Evolutionary conservation across 1,139 yeast genomes (phyloP).

Genomic region (Wickerhamomyces sp.): DNA sequence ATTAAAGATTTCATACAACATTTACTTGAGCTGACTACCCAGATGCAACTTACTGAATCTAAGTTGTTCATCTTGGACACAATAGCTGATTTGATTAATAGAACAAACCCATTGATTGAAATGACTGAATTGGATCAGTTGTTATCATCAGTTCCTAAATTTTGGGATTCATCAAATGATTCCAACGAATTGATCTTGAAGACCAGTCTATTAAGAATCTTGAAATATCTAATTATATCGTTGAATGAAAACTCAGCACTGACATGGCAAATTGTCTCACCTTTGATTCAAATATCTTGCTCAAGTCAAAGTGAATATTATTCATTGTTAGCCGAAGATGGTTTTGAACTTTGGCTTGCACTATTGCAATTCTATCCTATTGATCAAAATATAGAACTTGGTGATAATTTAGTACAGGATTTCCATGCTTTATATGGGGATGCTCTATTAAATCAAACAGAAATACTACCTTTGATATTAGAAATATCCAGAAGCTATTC

Average conservation of each 20-base stretch:
- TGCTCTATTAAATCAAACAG: conserved; percentile 64
- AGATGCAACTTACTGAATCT: conserved; percentile 62
- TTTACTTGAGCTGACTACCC: conserved; percentile 43
- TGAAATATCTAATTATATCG: conserved; percentile 62
- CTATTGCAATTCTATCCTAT: conserved; percentile 49
- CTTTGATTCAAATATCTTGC: conserved; percentile 60
- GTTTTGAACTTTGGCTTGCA: conserved; percentile 78
- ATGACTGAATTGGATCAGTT: conserved; percentile 48
- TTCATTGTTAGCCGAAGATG: conserved; percentile 76
- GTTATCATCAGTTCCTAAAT: conserved; percentile 57
- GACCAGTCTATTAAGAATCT: conserved; percentile 67
- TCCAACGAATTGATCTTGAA: conserved; percentile 57
- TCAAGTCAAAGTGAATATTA: conserved; percentile 59
- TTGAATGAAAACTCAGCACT: conserved; percentile 54
- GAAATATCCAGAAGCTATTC: conserved; percentile 71
- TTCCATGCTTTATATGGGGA: conserved; percentile 42
- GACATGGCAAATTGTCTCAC: conserved; percentile 62
- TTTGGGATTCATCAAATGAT: conserved; percentile 64
- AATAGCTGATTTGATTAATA: conserved; percentile 58
- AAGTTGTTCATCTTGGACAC: conserved; percentile 68
- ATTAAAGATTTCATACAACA: conserved; percentile 48
- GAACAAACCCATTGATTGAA: conserved; percentile 58
- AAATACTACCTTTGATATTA: conserved; percentile 64
- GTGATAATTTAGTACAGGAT: conserved; percentile 39
- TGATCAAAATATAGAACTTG: conserved; percentile 25